Evolutionary conservation across 2,329 filamentous ascomycete species (phyloP).

Genomic region (Microsporum canis): DNA sequence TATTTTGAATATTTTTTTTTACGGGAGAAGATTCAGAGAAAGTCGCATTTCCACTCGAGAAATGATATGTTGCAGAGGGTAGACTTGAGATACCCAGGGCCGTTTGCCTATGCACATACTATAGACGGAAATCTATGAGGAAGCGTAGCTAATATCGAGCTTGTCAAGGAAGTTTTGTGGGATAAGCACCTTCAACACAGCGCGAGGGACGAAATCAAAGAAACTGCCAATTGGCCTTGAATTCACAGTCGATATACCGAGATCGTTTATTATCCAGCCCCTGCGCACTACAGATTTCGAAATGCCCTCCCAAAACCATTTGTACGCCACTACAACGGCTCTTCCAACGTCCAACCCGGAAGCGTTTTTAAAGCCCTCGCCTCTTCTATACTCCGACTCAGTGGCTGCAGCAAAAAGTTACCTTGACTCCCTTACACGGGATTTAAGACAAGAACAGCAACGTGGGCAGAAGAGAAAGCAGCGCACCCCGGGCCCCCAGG

Average conservation of each 20-base stretch:
- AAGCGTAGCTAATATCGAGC: neutral
- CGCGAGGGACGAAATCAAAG: neutral
- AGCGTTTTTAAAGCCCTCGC: slow-evolving; percentile 62
- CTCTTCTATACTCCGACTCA: slow-evolving; percentile 55
- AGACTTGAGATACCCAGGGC: neutral
- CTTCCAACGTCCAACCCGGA: slow-evolving; percentile 41
- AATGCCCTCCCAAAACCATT: neutral
- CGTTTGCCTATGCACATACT: neutral
- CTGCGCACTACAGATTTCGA: neutral
- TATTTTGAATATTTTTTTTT: neutral
- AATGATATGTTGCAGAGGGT: neutral
- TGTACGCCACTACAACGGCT: neutral
- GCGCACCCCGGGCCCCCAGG: slow-evolving; percentile 45
- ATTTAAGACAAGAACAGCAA: slow-evolving; percentile 60
- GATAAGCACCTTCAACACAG: neutral
- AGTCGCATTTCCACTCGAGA: neutral
- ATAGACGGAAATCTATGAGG: neutral
- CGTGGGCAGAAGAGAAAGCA: slow-evolving; percentile 67
- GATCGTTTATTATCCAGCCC: neutral
- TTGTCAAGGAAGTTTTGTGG: neutral
- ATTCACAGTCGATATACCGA: neutral
- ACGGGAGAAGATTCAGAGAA: neutral
- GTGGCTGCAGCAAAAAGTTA: slow-evolving; percentile 67
- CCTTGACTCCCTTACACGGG: slow-evolving; percentile 66
- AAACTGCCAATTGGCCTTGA: neutral